Conservation (phyloP, 306 rosid species). For the Boehmeria nivea region DNA sequence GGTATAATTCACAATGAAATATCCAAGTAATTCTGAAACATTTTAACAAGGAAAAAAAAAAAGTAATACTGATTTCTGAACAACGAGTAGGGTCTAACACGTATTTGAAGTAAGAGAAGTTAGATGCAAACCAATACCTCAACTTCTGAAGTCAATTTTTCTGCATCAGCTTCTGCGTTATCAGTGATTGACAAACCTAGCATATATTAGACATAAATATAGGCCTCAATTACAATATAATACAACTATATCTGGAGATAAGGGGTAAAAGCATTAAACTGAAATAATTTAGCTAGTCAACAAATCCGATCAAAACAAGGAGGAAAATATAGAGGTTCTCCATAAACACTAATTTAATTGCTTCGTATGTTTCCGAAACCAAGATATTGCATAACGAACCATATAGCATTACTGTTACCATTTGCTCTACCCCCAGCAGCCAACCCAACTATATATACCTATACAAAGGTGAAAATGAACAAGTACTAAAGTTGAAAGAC, state of each 20-base stretch:
- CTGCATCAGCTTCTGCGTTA: conserved; percentile 50
- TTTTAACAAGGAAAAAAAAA: too few species aligned
- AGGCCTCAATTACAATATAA: background rate
- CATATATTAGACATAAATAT: conserved; percentile 12
- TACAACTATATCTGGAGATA: too few species aligned
- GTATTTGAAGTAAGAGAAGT: too few species aligned
- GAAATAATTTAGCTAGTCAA: background rate
- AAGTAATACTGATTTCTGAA: too few species aligned
- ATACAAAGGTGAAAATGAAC: conserved; percentile 7
- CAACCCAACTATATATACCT: background rate
- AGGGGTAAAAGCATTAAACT: too few species aligned
- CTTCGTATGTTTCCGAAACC: too few species aligned
- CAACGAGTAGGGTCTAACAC: too few species aligned
- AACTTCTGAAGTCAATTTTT: conserved; percentile 49
- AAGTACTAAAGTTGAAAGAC: conserved; percentile 18
- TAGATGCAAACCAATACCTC: conserved; percentile 54
- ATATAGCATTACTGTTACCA: too few species aligned
- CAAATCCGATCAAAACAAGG: background rate
- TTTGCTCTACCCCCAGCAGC: too few species aligned
- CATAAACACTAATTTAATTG: background rate
- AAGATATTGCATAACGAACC: too few species aligned
- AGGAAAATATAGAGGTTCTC: too few species aligned
- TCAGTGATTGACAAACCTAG: conserved; percentile 42
- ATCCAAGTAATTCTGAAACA: too few species aligned
- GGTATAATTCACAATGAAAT: background rate